Base-by-base conservation (phyloP, 1,139 yeast species). In the Sugiyamaella sp. region DNA sequence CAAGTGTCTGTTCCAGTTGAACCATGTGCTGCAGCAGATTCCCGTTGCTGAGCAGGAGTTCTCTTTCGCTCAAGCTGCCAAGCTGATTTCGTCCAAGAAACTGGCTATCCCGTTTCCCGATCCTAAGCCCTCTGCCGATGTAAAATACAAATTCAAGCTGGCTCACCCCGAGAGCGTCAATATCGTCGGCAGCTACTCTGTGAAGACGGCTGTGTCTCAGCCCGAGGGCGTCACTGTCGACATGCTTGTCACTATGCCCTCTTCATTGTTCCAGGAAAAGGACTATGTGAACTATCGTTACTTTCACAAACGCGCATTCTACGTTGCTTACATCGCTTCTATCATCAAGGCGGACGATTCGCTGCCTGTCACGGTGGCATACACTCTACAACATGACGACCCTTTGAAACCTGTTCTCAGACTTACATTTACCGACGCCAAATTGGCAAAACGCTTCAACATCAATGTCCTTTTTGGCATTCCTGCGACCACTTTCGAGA, bases 241-340 rank as follows among this genome's bases (percentile, higher is more conserved):
- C 67, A 78, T 93, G 49, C 78, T 87, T 37, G 76, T 91, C 53
- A 83, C 89, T 8, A 91, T 93, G 95, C 97, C 97, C 2, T 71
- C 74, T 50, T 73, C 74, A 24, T 67, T 88, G 49, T 85, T 93
- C 66, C 93, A 86, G 66, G 84, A 86, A 50, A 93, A 95, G 71
- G 99, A 93, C 69, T 89, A 85, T 66, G 75, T 91, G 62, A 93
- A 93, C 71, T 90, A 88, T 72, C 79, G 98, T 66, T 93, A 95
- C 44, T 75, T 89, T 55, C 90, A 91, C 72, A 93, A 93, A 71
- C 80, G 97, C 60, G 85, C 97, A 3, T 93, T 88, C 62, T 93
- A 90, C 66, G 65, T 90, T 56, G 91, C 96, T 5, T 85, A 84
- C 66, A 68, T 91, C 60, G 56, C 56, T 14, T 84, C 84, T 57